Evolutionary conservation across 345 rosid species (phyloP), one percentile per base, ranked within the genome.

Genomic region (Euphorbia lathyris): DNA sequence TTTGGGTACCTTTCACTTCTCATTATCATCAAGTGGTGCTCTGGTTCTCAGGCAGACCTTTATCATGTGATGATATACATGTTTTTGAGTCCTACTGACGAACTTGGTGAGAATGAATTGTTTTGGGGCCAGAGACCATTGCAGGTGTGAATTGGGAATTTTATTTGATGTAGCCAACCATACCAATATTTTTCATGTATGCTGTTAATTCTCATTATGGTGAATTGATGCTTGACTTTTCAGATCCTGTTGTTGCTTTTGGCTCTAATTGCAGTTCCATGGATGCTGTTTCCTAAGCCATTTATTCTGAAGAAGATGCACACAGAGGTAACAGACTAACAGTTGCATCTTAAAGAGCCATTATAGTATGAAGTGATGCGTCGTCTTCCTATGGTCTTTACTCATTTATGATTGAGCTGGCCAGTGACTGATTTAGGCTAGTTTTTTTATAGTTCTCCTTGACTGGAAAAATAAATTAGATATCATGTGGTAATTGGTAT

Each of bases 61-160:
- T 94, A 94, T 79, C 97, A 94, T 84, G 98, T 94, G 70, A 94
- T 94, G 98, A 94, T 94, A 72, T 94, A 94, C 83, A 91, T 94
- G 97, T 94, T 94, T 83, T 78, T 94, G 79, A 88, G 97, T 76
- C 98, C 98, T 38, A 90, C 96, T 3, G 98, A 89, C 43, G 90
- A 83, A 66, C 97, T 91, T 63, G 94, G 92, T 25, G 98, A 89
- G 67, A 91, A 94, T 76, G 78, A 91, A 80, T 83, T 94, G 80
- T 94, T 94, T 73, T 85, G 91, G 93, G 97, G 98, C 32, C 98
- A 94, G 84, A 85, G 96, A 74, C 90, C 90, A 22, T 90, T 94
- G 60, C 98, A 94, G 97, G 98, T 82, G 79, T 50, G 64, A 53
- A 53, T 76, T 58, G 45, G 27, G 48, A 47, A 57, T 62, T 56